Percentiles rank a stretch among this genome's conserved stretches.
phyloP scores from a whole-genome alignment of 2,329 filamentous ascomycete species.

The Trichoderma atrobrunneum region DNA sequence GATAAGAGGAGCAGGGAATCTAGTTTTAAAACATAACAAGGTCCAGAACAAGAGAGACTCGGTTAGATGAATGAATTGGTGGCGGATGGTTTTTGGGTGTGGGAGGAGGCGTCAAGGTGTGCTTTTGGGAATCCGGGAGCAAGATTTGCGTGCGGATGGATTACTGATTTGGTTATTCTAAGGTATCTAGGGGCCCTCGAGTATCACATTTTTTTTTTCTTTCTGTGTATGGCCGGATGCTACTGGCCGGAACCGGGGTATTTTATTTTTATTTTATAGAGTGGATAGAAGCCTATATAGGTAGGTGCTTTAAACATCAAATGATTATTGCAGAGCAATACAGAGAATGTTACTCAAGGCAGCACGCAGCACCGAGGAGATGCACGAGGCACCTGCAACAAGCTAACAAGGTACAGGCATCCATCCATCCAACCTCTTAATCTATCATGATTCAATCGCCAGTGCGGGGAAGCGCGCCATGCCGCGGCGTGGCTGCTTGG shows the following conservation, averaged over 20 bases:
- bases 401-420: background rate
- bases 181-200: background rate
- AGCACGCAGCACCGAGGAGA: background rate
- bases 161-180: background rate
- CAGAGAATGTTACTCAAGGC: background rate
- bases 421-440: background rate
- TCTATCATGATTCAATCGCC: slow-evolving; percentile 3
- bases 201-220: background rate
- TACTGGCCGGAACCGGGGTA: background rate
- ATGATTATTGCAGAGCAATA: background rate
- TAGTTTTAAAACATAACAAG: background rate
- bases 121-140: background rate
- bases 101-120: slow-evolving; percentile 8
- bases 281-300: background rate
- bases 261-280: background rate
- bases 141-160: background rate
- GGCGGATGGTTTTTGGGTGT: background rate
- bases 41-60: background rate
- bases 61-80: background rate
- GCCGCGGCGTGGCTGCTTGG: background rate
- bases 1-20: background rate
- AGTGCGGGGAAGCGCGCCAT: slow-evolving; percentile 12
- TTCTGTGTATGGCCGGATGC: background rate
- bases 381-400: background rate
- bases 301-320: background rate